Base-by-base conservation (phyloP, 805 yeast genomes). In the Komagataella populi region DNA sequence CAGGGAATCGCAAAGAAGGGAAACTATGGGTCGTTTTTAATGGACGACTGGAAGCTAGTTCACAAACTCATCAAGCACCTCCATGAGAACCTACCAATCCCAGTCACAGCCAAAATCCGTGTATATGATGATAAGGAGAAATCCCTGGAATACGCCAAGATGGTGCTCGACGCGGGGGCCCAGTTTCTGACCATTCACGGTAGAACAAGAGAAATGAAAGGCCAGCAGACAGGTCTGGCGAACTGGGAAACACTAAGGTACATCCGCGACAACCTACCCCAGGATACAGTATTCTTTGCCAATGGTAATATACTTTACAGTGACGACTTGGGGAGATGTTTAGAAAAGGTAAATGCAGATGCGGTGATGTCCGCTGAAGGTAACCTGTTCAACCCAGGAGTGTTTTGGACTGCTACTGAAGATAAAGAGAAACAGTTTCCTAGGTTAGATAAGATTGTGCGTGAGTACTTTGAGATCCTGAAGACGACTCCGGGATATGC, bases 321-420 rank as follows among this genome's bases (percentile, higher is more conserved):
- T 0, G 85, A 83, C 46, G 98, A 93, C 63, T 70, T 91, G 22
- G 72, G 73, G 1, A 73, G 93, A 54, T 85, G 96, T 63, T 63
- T 80, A 47, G 73, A 72, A 1, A 74, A 70, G 6, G 79, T 87
- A 4, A 70, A 68, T 0, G 85, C 93, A 56, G 97, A 93, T 67
- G 96, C 89, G 0, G 93, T 93, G 16, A 93, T 93, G 99, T 83
- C 95, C 46, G 99, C 99, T 1, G 99, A 93, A 65, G 96, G 96
- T 1, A 89, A 89, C 61, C 70, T 93, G 43, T 86, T 83, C 67
- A 93, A 93, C 60, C 99, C 99, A 0, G 97, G 95, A 6, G 80
- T 90, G 1, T 91, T 93, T 63, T 77, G 81, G 83, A 68, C 76
- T 2, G 64, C 67, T 48, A 59, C 67, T 1, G 67, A 72, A 6